These are phyloP conservation scores for Lichenothelia convexa DNA, from an alignment of 495 filamentous ascomycete species.

Conservation along the genomic window DNA sequence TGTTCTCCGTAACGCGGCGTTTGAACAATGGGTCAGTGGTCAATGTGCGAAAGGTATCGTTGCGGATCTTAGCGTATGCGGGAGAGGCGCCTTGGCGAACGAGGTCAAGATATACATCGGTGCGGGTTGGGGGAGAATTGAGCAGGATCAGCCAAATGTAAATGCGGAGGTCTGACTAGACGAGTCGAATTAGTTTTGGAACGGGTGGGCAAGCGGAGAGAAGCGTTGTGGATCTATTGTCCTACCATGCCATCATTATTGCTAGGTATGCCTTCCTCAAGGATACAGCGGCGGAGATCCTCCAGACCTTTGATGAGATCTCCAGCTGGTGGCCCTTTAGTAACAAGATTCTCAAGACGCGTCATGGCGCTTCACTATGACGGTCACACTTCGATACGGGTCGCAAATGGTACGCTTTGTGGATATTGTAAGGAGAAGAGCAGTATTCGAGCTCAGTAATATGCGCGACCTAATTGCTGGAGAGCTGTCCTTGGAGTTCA, in stretches of 20 bases:
- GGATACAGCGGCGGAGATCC: conserved; percentile 55
- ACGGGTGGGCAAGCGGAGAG: conserved; percentile 2
- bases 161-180: conserved; percentile 75
- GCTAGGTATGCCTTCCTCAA: conserved; percentile 62
- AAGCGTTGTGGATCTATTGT: not conserved
- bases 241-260: conserved; percentile 82
- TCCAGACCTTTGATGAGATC: conserved; percentile 48
- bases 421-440: no score
- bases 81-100: conserved; percentile 86
- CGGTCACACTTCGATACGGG: no score
- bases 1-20: conserved; percentile 84
- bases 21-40: conserved; percentile 93
- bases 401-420: no score
- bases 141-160: conserved; percentile 92
- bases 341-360: conserved; percentile 15
- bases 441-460: no score
- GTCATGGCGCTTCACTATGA: no score
- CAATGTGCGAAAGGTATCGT: conserved; percentile 92
- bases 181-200: not conserved
- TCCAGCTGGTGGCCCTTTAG: conserved; percentile 54
- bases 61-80: conserved; percentile 90
- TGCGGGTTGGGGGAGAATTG: conserved; percentile 61
- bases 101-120: conserved; percentile 73
- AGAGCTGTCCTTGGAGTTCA: no score
- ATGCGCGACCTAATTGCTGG: no score